Evolutionary conservation across 495 filamentous ascomycete species (phyloP).

Genomic region (Neurospora tetrasperma): DNA sequence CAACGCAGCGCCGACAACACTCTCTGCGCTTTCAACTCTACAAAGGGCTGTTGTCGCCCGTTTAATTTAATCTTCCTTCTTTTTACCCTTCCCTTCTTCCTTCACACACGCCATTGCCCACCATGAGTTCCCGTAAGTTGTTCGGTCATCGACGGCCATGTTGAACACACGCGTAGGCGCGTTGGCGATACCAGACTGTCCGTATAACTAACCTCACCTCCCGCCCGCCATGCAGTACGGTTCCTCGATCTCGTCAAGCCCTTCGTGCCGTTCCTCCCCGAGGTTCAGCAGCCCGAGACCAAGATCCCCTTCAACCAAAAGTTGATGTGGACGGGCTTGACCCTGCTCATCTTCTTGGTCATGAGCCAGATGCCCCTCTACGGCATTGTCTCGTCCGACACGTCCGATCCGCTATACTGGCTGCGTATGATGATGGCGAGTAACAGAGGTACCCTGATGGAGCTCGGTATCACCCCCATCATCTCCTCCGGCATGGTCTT

Average conservation of each 20-base stretch:
- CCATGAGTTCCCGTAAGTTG: slow-evolving; percentile 50
- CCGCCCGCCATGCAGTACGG: slow-evolving; percentile 55
- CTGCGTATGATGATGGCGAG: slow-evolving; percentile 99
- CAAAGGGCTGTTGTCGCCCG: slow-evolving; percentile 31
- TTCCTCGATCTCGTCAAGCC: slow-evolving; percentile 99
- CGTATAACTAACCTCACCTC: not conserved
- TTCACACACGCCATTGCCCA: slow-evolving; percentile 30
- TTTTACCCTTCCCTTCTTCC: slow-evolving; percentile 15
- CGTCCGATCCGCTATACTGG: slow-evolving; percentile 98
- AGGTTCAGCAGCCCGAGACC: slow-evolving; percentile 93
- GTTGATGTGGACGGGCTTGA: slow-evolving; percentile 99
- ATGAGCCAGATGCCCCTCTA: slow-evolving; percentile 99
- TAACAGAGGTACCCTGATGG: slow-evolving; percentile 98
- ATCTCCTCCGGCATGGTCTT: slow-evolving; percentile 99
- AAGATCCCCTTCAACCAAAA: slow-evolving; percentile 98
- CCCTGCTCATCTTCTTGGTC: slow-evolving; percentile 95
- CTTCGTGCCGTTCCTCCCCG: slow-evolving; percentile 96
- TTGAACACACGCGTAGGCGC: slow-evolving; percentile 21
- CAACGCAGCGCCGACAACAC: slow-evolving; percentile 31
- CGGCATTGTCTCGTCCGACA: slow-evolving; percentile 93
- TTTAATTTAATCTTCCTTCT: slow-evolving; percentile 31
- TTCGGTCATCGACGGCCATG: slow-evolving; percentile 11
- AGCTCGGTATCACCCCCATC: slow-evolving; percentile 96
- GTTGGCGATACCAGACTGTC: slow-evolving; percentile 4
- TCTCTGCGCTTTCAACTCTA: slow-evolving; percentile 15